These are phyloP conservation scores for Nepenthes gracilis DNA, from an alignment of 148 eudicot genomes.

Conservation along the genomic window DNA sequence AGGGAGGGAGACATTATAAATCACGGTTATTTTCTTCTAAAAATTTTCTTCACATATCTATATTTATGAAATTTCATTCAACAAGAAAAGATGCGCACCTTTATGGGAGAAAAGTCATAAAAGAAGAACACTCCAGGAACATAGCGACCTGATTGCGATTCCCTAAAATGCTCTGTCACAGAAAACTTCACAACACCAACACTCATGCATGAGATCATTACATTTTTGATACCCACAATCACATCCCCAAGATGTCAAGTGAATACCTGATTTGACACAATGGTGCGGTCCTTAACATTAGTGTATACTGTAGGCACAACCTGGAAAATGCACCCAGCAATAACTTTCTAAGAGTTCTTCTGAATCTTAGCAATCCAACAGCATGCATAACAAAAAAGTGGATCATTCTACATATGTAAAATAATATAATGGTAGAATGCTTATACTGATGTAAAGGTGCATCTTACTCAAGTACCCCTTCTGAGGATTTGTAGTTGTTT, in stretches of 20 bases:
- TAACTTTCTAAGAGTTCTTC: not conserved
- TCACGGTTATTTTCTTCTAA: too few relatives aligned
- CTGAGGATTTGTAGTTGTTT: too few relatives aligned
- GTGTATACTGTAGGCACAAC: constrained; percentile 84
- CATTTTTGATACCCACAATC: not conserved
- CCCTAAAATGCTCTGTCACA: constrained; percentile 74
- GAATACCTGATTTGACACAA: constrained; percentile 76
- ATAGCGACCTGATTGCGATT: constrained; percentile 41
- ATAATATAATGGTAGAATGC: too few relatives aligned
- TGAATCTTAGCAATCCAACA: not conserved
- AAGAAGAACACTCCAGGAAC: constrained; percentile 85
- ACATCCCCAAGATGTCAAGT: constrained; percentile 3
- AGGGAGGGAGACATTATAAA: too few relatives aligned
- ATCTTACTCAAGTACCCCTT: too few relatives aligned
- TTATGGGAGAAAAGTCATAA: constrained; percentile 84
- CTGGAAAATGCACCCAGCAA: constrained; percentile 19
- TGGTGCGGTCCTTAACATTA: constrained; percentile 36
- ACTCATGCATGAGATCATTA: not conserved
- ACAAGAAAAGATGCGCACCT: constrained; percentile 28
- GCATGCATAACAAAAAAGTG: not conserved
- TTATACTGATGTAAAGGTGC: too few relatives aligned
- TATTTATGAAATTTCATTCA: too few relatives aligned
- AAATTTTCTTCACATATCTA: too few relatives aligned
- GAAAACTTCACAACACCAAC: constrained; percentile 45
- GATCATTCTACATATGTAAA: too few relatives aligned